Percentiles rank a stretch among this genome's conserved stretches.
Evolutionary conservation across 1,284 basidiomycete species (phyloP).

Genomic region (Anthracocystis setariae): DNA sequence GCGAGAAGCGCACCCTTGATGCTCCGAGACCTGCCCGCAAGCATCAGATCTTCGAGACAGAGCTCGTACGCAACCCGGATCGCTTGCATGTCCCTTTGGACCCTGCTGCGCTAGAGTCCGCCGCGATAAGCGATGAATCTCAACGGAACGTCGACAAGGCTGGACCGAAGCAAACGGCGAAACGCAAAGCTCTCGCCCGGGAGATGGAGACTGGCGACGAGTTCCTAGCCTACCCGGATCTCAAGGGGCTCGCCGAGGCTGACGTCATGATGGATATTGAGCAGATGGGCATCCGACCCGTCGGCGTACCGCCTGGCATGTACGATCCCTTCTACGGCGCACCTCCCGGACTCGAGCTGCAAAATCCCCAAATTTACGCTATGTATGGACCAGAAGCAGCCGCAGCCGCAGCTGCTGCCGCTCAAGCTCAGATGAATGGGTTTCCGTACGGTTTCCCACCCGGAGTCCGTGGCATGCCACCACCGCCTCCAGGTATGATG

Average conservation of each 20-base stretch:
- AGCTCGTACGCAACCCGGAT: constrained; percentile 60
- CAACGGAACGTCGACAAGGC: constrained; percentile 10
- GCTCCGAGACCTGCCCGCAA: constrained; percentile 73
- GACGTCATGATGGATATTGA: constrained; percentile 65
- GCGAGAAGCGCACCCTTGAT: constrained; percentile 79
- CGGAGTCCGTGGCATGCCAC: constrained; percentile 22
- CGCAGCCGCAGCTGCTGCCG: constrained; percentile 33
- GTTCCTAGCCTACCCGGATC: constrained; percentile 63
- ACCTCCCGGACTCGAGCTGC: constrained; percentile 34
- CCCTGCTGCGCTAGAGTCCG: neutral
- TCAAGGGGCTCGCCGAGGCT: constrained; percentile 59
- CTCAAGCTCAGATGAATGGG: constrained; percentile 45
- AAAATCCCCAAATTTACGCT: constrained; percentile 38
- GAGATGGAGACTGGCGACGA: constrained; percentile 43
- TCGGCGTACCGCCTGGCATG: constrained; percentile 31
- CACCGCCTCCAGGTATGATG: constrained; percentile 45
- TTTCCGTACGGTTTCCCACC: constrained; percentile 31
- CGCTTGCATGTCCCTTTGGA: constrained; percentile 37
- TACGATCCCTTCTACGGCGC: constrained; percentile 44
- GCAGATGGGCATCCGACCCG: constrained; percentile 62
- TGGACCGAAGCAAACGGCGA: constrained; percentile 34
- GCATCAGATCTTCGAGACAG: constrained; percentile 66
- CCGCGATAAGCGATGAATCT: constrained; percentile 1
- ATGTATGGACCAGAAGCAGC: constrained; percentile 49
- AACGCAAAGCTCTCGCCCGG: constrained; percentile 35